Conservation (phyloP, 768 basidiomycete species). For the Pisolithus sp. region DNA sequence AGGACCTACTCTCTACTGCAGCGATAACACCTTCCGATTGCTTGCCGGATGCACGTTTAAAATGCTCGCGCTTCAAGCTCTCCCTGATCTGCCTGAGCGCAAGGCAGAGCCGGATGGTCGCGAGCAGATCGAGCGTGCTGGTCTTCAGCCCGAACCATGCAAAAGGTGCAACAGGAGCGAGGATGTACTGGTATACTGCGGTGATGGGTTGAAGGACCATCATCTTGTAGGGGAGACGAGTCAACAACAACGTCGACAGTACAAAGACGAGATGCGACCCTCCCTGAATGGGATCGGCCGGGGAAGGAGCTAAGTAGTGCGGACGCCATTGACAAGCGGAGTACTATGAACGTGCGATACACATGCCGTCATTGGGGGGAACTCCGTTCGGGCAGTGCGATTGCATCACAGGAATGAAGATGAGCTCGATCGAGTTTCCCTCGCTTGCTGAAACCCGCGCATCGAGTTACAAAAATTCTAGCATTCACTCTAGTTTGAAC, state of each 20-base stretch:
- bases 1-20: conserved; percentile 45
- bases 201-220: conserved; percentile 37
- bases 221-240: conserved; percentile 5
- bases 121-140: conserved; percentile 61
- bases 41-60: conserved; percentile 18
- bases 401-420: too few relatives aligned
- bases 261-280: not conserved
- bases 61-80: conserved; percentile 37
- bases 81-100: conserved; percentile 65
- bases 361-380: too few relatives aligned
- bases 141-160: conserved; percentile 57
- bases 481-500: too few relatives aligned
- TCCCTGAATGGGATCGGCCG: not conserved
- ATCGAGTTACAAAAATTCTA: too few relatives aligned
- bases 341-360: too few relatives aligned
- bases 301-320: not conserved
- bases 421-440: too few relatives aligned
- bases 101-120: conserved; percentile 63
- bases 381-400: too few relatives aligned
- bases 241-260: not conserved
- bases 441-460: too few relatives aligned
- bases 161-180: conserved; percentile 60
- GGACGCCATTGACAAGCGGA: not conserved
- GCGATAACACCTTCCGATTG: conserved; percentile 23
- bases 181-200: conserved; percentile 43